These are phyloP conservation scores for Cladosporium sp. DNA, from an alignment of 2,329 filamentous ascomycete genomes.

Conservation along the genomic window DNA sequence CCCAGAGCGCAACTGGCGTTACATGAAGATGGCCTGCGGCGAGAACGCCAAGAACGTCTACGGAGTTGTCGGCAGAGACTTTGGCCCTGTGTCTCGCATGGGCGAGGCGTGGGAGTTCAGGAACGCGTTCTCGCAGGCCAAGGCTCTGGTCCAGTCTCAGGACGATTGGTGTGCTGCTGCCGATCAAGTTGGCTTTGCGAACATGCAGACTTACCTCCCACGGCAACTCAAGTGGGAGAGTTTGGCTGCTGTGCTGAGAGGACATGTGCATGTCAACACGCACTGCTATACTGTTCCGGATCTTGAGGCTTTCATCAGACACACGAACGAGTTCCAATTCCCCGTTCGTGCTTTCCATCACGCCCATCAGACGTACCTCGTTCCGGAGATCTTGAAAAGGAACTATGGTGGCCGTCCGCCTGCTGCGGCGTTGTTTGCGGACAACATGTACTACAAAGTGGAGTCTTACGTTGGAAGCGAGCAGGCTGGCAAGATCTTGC, in stretches of 20 bases:
- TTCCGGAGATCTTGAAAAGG: slow-evolving; percentile 58
- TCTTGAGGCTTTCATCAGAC: slow-evolving; percentile 67
- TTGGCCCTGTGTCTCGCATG: slow-evolving; percentile 60
- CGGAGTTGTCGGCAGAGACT: slow-evolving; percentile 53
- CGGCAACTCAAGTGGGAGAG: slow-evolving; percentile 65
- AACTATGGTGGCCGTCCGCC: slow-evolving; percentile 42
- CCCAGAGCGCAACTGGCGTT: slow-evolving; percentile 64
- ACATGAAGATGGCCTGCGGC: slow-evolving; percentile 74
- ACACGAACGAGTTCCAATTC: slow-evolving; percentile 72
- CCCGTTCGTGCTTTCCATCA: slow-evolving; percentile 68
- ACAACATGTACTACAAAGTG: slow-evolving; percentile 72
- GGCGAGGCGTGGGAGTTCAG: slow-evolving; percentile 71
- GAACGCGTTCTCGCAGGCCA: slow-evolving; percentile 65
- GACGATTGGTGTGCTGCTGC: slow-evolving; percentile 68
- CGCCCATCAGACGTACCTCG: slow-evolving; percentile 65
- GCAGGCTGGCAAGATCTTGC: slow-evolving; percentile 65
- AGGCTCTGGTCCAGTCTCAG: slow-evolving; percentile 57
- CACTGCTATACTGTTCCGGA: slow-evolving; percentile 72
- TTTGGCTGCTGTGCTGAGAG: slow-evolving; percentile 62
- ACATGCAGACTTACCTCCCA: slow-evolving; percentile 60
- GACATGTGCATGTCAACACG: slow-evolving; percentile 68
- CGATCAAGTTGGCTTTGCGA: slow-evolving; percentile 50
- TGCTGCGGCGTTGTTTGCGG: slow-evolving; percentile 65
- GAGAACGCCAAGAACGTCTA: slow-evolving; percentile 58
- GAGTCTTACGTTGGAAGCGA: slow-evolving; percentile 66